A percentile compares a stretch with the other conserved stretches of the same genome.
Evolutionary conservation across 768 basidiomycete species (phyloP).

Genomic region (Phanerochaete carnosa): DNA sequence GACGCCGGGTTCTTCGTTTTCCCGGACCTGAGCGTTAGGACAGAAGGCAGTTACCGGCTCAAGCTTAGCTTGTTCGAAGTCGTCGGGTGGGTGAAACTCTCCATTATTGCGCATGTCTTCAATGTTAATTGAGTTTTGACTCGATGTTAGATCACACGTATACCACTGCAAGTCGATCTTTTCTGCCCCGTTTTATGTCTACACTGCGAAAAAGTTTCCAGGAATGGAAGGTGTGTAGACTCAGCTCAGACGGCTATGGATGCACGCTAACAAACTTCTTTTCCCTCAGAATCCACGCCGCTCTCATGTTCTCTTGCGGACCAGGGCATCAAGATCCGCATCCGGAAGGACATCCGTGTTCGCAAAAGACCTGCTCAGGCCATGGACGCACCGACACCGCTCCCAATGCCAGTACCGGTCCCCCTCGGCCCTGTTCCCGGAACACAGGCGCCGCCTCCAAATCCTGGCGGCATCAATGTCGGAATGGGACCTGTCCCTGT

Average conservation of each 20-base stretch:
- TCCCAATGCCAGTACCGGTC: slow-evolving; percentile 16
- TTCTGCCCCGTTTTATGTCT: slow-evolving; percentile 89
- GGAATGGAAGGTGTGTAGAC: slow-evolving; percentile 81
- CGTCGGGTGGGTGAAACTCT: slow-evolving; percentile 64
- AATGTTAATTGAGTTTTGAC: slow-evolving; percentile 4
- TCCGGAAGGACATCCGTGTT: slow-evolving; percentile 86
- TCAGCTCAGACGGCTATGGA: neutral
- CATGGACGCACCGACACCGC: slow-evolving; percentile 20
- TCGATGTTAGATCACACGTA: slow-evolving; percentile 62
- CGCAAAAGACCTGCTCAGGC: slow-evolving; percentile 62
- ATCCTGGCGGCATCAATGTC: neutral
- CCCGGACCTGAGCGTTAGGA: slow-evolving; percentile 88
- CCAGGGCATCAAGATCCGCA: slow-evolving; percentile 93
- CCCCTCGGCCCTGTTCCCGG: slow-evolving; percentile 1
- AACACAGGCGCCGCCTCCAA: neutral
- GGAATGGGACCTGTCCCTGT: neutral
- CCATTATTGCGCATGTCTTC: slow-evolving; percentile 1
- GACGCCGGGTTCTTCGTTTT: slow-evolving; percentile 97
- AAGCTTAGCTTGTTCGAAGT: slow-evolving; percentile 86
- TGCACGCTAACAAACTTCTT: neutral
- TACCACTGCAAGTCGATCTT: slow-evolving; percentile 89
- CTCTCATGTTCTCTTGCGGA: slow-evolving; percentile 90
- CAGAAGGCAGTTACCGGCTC: slow-evolving; percentile 83
- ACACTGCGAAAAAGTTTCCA: slow-evolving; percentile 94
- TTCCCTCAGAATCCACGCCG: slow-evolving; percentile 71